Percentiles rank a stretch among this genome's conserved stretches.
These are phyloP conservation scores for Rhizophora mangle DNA, from an alignment of 345 rosid species.

Conservation along the genomic window DNA sequence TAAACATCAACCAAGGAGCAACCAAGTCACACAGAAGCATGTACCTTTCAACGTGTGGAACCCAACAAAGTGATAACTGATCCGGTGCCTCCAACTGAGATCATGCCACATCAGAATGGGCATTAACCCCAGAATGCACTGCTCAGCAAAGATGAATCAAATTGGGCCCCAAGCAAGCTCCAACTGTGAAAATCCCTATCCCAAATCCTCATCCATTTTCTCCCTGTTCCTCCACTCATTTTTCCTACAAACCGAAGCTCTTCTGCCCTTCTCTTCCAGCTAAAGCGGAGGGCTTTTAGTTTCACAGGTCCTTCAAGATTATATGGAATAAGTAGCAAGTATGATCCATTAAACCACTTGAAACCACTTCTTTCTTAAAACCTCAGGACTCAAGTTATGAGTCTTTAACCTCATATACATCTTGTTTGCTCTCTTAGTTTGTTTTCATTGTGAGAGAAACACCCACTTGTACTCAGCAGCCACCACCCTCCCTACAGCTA, in stretches of 20 bases:
- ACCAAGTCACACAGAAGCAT: conserved; percentile 15
- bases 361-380: no score
- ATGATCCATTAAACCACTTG: no score
- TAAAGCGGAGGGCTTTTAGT: neutral
- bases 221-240: conserved; percentile 56
- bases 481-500: conserved; percentile 27
- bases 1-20: neutral
- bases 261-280: conserved; percentile 11
- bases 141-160: neutral
- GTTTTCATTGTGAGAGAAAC: no score
- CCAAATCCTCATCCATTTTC: conserved; percentile 58
- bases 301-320: no score
- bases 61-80: neutral
- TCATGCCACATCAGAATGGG: conserved; percentile 26
- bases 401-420: no score
- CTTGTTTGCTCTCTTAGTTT: no score
- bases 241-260: conserved; percentile 18
- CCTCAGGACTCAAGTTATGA: no score
- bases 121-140: neutral
- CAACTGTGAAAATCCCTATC: conserved; percentile 65
- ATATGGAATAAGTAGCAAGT: no score
- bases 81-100: conserved; percentile 1
- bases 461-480: neutral
- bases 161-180: conserved; percentile 26
- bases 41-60: conserved; percentile 11